A percentile compares a stretch with the other conserved stretches of the same genome.
These are phyloP conservation scores for Entoloma clypeatum DNA, from an alignment of 1,284 basidiomycete species.

Conservation along the genomic window DNA sequence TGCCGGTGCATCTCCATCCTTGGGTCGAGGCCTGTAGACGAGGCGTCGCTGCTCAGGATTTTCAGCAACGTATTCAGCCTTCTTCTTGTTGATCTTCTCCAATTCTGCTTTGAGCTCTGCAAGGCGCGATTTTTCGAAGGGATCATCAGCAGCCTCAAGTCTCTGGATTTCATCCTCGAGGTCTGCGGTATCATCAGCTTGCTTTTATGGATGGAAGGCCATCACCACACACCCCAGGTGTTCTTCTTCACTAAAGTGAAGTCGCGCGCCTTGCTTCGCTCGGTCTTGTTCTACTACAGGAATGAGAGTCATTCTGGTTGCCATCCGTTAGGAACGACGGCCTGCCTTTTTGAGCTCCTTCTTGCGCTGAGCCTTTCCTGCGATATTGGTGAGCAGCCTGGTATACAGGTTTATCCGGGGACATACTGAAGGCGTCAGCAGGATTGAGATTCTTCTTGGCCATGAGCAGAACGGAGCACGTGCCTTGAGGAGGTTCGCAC, in stretches of 20 bases:
- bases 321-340: conserved; percentile 8
- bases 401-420: background rate
- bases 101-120: conserved; percentile 73
- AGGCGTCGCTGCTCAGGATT: conserved; percentile 85
- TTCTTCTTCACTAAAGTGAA: conserved; percentile 86
- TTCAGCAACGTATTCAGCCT: conserved; percentile 85
- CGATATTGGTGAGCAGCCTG: conserved; percentile 9
- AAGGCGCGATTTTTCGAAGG: conserved; percentile 46
- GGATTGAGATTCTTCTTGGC: conserved; percentile 83
- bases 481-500: conserved; percentile 28
- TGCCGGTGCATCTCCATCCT: conserved; percentile 40
- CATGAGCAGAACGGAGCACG: conserved; percentile 48
- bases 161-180: conserved; percentile 68
- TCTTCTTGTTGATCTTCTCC: conserved; percentile 75
- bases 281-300: conserved; percentile 82
- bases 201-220: background rate
- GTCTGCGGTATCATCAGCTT: conserved; percentile 37
- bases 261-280: conserved; percentile 73
- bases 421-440: conserved; percentile 76
- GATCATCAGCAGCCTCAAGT: conserved; percentile 46
- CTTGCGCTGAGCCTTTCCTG: conserved; percentile 83
- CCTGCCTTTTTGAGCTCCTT: conserved; percentile 88
- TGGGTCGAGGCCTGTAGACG: conserved; percentile 59
- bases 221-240: conserved; percentile 55
- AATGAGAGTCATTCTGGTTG: conserved; percentile 19